Evolutionary conservation across 495 filamentous ascomycete genomes (phyloP), one percentile per base, ranked within the genome.

Genomic region (Neurospora intermedia): DNA sequence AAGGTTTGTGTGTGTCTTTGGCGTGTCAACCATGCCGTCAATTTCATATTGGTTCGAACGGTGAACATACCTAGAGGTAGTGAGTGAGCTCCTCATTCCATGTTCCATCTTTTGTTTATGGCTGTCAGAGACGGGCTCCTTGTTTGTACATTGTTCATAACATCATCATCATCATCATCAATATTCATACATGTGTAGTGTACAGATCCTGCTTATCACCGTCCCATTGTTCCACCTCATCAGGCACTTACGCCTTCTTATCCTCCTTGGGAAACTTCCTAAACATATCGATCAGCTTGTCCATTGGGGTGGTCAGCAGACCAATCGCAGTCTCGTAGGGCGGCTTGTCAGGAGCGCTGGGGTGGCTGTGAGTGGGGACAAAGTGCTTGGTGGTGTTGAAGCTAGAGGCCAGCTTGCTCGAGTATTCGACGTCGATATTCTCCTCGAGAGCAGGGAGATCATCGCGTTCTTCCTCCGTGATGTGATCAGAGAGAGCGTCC

Each of bases 321-420:
- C 83, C 86, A 13, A 76, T 83, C 0, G 78, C 84, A 6, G 83
- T 87, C 80, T 87, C 87, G 72, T 84, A 87, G 1, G 84, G 85
- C 6, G 85, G 85, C 71, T 82, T 83, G 69, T 88, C 82, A 7
- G 84, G 85, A 7, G 84, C 85, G 70, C 74, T 77, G 23, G 88
- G 88, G 77, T 90, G 89, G 23, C 85, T 85, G 9, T 86, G 82
- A 3, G 87, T 87, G 0, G 89, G 89, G 0, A 88, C 86, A 76
- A 91, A 89, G 43, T 83, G 81, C 80, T 92, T 92, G 42, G 89
- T 90, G 38, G 85, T 80, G 16, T 79, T 83, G 72, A 91, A 90
- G 69, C 82, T 84, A 31, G 80, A 82, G 5, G 88, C 86, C 23
- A 92, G 73, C 2, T 71, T 40, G 43, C 81, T 78, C 8, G 85